Percentiles rank a stretch among this genome's conserved stretches.
Conservation (phyloP, 129 eudicot species). For the Flaveria sonorensis region DNA sequence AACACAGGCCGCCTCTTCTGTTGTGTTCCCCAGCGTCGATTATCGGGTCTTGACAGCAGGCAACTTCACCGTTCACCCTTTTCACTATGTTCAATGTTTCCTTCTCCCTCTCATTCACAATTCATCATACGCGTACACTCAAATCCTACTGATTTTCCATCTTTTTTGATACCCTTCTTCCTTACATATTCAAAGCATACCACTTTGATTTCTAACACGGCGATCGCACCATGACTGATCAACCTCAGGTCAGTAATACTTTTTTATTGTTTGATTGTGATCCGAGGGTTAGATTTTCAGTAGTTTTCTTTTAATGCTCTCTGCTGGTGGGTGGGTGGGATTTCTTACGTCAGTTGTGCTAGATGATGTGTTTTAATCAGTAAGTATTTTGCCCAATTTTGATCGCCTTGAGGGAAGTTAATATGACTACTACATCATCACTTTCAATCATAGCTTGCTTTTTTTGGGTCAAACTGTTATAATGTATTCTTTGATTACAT, state of each 20-base stretch:
- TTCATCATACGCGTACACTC: slow-evolving; percentile 29
- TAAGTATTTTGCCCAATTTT: not conserved
- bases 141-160: slow-evolving; percentile 30
- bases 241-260: slow-evolving; percentile 38
- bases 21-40: slow-evolving; percentile 37
- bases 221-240: slow-evolving; percentile 41
- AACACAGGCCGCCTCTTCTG: slow-evolving; percentile 42
- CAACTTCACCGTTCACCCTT: too few relatives aligned
- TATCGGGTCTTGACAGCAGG: too few relatives aligned
- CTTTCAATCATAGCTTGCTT: not conserved
- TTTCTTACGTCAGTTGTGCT: slow-evolving; percentile 2
- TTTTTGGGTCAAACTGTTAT: not conserved
- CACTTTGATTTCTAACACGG: slow-evolving; percentile 23
- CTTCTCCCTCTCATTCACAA: too few relatives aligned
- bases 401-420: slow-evolving; percentile 1
- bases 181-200: slow-evolving; percentile 16
- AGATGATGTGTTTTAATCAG: not conserved
- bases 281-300: not conserved
- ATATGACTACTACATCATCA: not conserved
- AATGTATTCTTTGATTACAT: too few relatives aligned
- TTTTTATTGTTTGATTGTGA: not conserved
- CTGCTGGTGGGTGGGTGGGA: too few relatives aligned
- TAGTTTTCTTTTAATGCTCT: too few relatives aligned
- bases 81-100: too few relatives aligned
- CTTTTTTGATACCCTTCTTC: slow-evolving; percentile 5